These are phyloP conservation scores for Ziziphus jujuba DNA, from an alignment of 306 rosid species.

Conservation along the genomic window DNA sequence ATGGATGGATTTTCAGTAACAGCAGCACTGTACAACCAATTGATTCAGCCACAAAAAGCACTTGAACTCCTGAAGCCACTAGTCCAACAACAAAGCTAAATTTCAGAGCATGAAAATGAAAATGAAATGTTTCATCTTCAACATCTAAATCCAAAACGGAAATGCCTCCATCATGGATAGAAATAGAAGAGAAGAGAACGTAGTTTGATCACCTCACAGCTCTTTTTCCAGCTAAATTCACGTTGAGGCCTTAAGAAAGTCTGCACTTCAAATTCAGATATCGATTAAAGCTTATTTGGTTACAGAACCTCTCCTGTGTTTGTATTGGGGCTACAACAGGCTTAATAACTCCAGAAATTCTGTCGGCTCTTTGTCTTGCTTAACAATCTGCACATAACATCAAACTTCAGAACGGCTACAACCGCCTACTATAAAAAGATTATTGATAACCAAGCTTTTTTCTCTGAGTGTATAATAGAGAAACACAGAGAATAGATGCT, in stretches of 20 bases:
- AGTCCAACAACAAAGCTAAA: not conserved
- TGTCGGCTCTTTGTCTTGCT: conserved; percentile 76
- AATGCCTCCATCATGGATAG: not conserved
- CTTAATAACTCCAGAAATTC: conserved; percentile 65
- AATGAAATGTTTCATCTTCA: not conserved
- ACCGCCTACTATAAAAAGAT: conserved; percentile 1
- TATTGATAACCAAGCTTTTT: conserved; percentile 14
- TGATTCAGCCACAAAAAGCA: conserved; percentile 30
- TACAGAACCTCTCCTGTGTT: conserved; percentile 28
- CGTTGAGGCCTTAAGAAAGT: conserved; percentile 34
- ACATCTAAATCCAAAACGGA: not conserved
- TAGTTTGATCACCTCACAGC: conserved; percentile 49
- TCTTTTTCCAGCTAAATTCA: conserved; percentile 33
- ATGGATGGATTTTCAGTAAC: conserved; percentile 25
- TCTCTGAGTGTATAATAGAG: not conserved
- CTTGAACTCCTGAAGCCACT: conserved; percentile 52
- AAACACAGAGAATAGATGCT: not conserved
- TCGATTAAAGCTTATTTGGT: conserved; percentile 25
- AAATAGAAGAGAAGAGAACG: not conserved
- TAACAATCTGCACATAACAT: conserved; percentile 53
- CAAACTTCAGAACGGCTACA: conserved; percentile 7
- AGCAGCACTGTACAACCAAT: conserved; percentile 69
- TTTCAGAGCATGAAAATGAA: not conserved
- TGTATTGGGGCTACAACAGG: conserved; percentile 46
- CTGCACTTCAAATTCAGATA: conserved; percentile 30